phyloP scores from a whole-genome alignment of 2,329 filamentous ascomycete genomes.

The Talaromyces pinophilus region DNA sequence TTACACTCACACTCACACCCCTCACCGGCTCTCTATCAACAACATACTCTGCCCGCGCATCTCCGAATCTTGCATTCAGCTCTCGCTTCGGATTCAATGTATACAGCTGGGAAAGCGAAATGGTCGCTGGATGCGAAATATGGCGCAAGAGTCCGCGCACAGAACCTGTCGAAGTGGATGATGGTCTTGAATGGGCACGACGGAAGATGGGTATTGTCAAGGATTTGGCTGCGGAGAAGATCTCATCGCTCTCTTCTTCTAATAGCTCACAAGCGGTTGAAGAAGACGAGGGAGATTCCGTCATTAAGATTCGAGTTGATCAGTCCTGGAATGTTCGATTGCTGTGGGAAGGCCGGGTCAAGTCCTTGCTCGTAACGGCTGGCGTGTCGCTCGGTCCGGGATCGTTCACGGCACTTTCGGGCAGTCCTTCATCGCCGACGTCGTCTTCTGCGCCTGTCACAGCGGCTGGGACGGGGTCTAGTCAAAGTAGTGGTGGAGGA shows the following conservation, averaged over 20 bases:
- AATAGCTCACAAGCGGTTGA: conserved; percentile 19
- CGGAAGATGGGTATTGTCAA: conserved; percentile 37
- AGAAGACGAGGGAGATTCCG: conserved; percentile 63
- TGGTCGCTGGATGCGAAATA: conserved; percentile 87
- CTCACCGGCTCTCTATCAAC: conserved; percentile 91
- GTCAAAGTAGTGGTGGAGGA: conserved; percentile 22
- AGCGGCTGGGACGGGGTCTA: conserved; percentile 14
- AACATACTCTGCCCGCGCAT: conserved; percentile 87
- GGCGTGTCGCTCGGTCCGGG: conserved; percentile 76
- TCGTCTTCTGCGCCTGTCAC: conserved; percentile 25
- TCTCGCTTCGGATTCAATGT: conserved; percentile 96
- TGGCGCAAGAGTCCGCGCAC: conserved; percentile 64
- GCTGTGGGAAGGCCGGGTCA: conserved; percentile 89
- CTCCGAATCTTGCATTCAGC: conserved; percentile 77
- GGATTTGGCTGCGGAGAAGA: conserved; percentile 26
- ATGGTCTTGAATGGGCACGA: conserved; percentile 48
- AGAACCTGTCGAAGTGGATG: conserved; percentile 33
- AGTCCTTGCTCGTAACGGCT: conserved; percentile 88
- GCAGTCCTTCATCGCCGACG: conserved; percentile 29
- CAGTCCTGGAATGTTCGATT: conserved; percentile 83
- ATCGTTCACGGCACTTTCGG: conserved; percentile 36
- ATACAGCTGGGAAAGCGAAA: conserved; percentile 95
- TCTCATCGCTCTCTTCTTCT: conserved; percentile 25
- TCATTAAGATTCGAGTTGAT: conserved; percentile 86
- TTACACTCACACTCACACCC: conserved; percentile 89